Conservation (phyloP, 768 basidiomycete species). For the Hygrocybe punicea region DNA sequence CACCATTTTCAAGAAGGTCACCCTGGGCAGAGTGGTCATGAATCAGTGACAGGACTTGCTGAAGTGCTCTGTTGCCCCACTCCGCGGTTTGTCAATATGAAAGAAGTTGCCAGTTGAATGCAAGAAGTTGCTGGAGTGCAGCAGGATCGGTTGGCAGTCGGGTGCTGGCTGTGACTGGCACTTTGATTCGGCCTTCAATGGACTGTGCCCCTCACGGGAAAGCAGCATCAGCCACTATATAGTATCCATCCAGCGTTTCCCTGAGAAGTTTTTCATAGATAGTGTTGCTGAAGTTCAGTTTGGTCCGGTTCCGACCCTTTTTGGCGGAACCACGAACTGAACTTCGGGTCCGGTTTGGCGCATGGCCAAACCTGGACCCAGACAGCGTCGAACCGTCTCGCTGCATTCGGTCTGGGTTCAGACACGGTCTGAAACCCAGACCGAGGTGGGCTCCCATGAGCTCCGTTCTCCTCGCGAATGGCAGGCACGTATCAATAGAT, state of each 20-base stretch:
- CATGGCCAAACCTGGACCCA: no score
- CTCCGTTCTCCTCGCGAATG: no score
- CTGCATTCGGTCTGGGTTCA: no score
- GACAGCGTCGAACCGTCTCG: no score
- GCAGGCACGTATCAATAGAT: no score
- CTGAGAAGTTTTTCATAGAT: conserved; percentile 25
- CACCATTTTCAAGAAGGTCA: conserved; percentile 37
- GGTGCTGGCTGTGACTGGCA: conserved; percentile 37
- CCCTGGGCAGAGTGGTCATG: conserved; percentile 20
- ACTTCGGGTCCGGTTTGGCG: no score
- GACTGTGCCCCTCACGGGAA: conserved; percentile 32
- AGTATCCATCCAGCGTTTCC: conserved; percentile 33
- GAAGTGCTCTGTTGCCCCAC: conserved; percentile 47
- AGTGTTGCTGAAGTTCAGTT: no score
- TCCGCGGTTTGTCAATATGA: conserved; percentile 49
- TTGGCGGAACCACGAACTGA: no score
- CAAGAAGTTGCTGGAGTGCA: conserved; percentile 21
- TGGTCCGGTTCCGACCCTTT: no score
- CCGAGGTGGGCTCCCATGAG: no score
- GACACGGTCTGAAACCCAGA: no score
- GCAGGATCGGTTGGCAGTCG: conserved; percentile 14
- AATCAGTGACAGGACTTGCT: conserved; percentile 40
- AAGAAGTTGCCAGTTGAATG: conserved; percentile 38
- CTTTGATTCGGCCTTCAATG: conserved; percentile 25
- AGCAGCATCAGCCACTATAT: conserved; percentile 39